A percentile compares a stretch with the other conserved stretches of the same genome.
These are phyloP conservation scores for Lojkania enalia DNA, from an alignment of 2,329 filamentous ascomycete species.

Conservation along the genomic window DNA sequence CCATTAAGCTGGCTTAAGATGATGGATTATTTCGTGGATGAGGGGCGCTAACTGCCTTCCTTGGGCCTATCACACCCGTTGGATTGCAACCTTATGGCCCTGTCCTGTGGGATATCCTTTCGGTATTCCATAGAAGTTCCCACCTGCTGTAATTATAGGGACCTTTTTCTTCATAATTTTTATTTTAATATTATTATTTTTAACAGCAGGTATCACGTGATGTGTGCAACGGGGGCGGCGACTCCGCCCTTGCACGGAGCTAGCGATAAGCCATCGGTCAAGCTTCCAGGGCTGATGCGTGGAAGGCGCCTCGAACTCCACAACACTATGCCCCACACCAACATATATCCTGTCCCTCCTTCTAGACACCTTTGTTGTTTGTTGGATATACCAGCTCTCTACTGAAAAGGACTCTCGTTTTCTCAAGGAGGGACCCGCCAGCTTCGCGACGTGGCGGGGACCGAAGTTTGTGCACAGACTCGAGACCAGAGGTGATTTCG, in stretches of 20 bases:
- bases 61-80: too few species aligned
- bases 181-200: too few species aligned
- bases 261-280: conserved; percentile 1
- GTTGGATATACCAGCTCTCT: neutral
- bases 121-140: too few species aligned
- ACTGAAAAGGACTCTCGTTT: neutral
- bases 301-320: conserved; percentile 1
- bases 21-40: too few species aligned
- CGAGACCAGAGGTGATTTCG: neutral
- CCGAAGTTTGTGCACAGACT: conserved; percentile 9
- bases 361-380: neutral
- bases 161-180: too few species aligned
- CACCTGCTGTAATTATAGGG: too few species aligned
- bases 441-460: conserved; percentile 16
- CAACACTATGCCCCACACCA: conserved; percentile 5
- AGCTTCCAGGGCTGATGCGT: neutral
- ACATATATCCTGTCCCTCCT: conserved; percentile 1
- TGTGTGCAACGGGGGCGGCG: too few species aligned
- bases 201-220: too few species aligned
- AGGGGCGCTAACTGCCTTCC: too few species aligned
- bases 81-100: too few species aligned
- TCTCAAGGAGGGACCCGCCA: conserved; percentile 11
- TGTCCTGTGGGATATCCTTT: too few species aligned
- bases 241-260: neutral
- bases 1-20: too few species aligned